phyloP scores from a whole-genome alignment of 192 early-diverging fungal genomes.

The Entomortierella parvispora region DNA sequence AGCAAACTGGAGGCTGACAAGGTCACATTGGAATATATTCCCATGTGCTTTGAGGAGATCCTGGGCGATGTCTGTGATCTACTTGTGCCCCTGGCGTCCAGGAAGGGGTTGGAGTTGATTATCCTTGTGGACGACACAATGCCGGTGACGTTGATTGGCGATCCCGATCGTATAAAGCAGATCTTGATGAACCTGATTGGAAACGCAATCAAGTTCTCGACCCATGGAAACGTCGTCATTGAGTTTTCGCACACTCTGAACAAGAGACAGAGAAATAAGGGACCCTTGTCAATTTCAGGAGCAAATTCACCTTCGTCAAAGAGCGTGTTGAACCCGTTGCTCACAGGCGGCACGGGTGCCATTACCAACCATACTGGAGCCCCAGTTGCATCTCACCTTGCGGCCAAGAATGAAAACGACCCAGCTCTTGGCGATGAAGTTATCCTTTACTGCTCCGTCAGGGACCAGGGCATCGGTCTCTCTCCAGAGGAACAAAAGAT shows the following conservation, averaged over 20 bases:
- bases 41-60: slow-evolving; percentile 54
- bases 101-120: slow-evolving; percentile 68
- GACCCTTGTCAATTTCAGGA: too few species aligned
- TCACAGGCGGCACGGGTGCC: too few species aligned
- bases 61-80: slow-evolving; percentile 64
- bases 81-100: slow-evolving; percentile 68
- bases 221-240: slow-evolving; percentile 36
- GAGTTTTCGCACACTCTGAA: slow-evolving; percentile 25
- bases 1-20: slow-evolving; percentile 60
- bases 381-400: neutral
- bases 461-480: slow-evolving; percentile 44
- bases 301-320: neutral
- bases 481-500: slow-evolving; percentile 49
- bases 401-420: slow-evolving; percentile 8
- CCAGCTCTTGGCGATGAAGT: slow-evolving; percentile 26
- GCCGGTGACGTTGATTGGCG: slow-evolving; percentile 68
- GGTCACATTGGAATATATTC: slow-evolving; percentile 54
- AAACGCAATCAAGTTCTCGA: slow-evolving; percentile 75
- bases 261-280: slow-evolving; percentile 1
- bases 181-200: slow-evolving; percentile 78
- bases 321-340: neutral
- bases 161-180: slow-evolving; percentile 75
- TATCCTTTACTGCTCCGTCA: slow-evolving; percentile 29
- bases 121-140: slow-evolving; percentile 66
- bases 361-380: neutral